Evolutionary conservation across 352 stramenopile species (phyloP), one percentile per base, ranked within the genome.

Genomic region (Phytophthora sp.): DNA sequence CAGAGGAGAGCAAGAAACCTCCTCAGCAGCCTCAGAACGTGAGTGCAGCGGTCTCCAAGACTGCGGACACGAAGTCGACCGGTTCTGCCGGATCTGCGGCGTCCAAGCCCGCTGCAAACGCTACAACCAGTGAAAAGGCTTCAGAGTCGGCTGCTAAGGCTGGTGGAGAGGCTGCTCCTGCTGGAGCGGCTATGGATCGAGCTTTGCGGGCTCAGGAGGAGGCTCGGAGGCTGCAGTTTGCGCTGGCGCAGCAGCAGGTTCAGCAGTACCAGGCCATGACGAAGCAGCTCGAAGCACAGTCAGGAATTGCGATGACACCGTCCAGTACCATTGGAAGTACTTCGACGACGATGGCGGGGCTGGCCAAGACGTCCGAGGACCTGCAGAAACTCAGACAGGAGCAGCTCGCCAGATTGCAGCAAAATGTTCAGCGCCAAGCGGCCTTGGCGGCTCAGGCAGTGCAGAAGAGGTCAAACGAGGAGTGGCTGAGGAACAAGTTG

Each of bases 381-480:
- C 55, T 87, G 13, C 69, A 88, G 53, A 74, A 77, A 1, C 56
- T 75, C 5, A 66, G 77, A 15, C 66, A 79, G 30, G 74, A 86
- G 46, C 74, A 80, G 12, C 63, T 89, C 7, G 62, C 81, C 28
- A 75, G 69, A 12, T 56, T 91, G 26, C 82, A 91, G 50, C 79
- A 89, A 26, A 82, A 81, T 18, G 65, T 70, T 26, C 70, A 68
- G 42, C 52, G 48, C 9, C 57, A 74, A 59, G 63, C 69, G 32
- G 69, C 66, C 26, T 53, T 84, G 24, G 66, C 73, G 23, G 72
- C 72, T 0, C 59, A 82, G 2, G 65, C 67, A 7, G 51, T 70
- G 39, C 61, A 75, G 38, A 71, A 81, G 51, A 50, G 49, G 15
- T 60, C 52, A 11, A 73, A 67, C 12, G 72, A 74, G 3, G 63